Conservation (phyloP, 805 yeast species). For the Metschnikowia cubensis region DNA sequence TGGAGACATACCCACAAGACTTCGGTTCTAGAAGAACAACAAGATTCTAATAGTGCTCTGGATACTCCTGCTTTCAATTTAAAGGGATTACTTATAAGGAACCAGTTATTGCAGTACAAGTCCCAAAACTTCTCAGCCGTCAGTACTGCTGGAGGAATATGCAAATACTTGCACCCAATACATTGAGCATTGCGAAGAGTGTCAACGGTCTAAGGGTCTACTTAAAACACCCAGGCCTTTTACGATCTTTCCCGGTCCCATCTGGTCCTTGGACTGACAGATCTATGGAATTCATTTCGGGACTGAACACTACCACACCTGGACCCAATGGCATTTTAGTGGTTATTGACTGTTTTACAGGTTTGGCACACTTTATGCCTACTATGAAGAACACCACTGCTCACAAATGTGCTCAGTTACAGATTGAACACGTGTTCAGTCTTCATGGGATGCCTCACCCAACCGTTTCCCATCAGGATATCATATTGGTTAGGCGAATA, state of each 20-base stretch:
- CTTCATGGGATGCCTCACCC: neutral
- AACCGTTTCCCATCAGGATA: neutral
- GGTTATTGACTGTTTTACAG: neutral
- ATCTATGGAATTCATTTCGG: neutral
- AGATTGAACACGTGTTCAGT: neutral
- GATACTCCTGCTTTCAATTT: too few species aligned
- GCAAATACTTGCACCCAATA: neutral
- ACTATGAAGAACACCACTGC: neutral
- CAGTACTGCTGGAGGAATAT: neutral
- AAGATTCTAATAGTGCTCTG: too few species aligned
- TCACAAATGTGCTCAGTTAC: neutral
- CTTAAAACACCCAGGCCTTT: neutral
- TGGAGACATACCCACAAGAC: too few species aligned
- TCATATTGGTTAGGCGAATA: neutral
- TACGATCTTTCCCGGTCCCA: neutral
- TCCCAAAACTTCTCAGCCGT: neutral
- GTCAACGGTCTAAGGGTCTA: neutral
- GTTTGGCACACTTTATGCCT: neutral
- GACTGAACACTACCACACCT: neutral
- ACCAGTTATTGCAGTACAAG: too few species aligned
- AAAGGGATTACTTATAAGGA: too few species aligned
- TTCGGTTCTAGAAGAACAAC: too few species aligned
- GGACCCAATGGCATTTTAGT: neutral
- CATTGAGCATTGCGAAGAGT: too few species aligned
- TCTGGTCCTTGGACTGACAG: neutral